Evolutionary conservation across 192 early-diverging fungal genomes (phyloP).

Genomic region (Martensiomyces pterosporus): DNA sequence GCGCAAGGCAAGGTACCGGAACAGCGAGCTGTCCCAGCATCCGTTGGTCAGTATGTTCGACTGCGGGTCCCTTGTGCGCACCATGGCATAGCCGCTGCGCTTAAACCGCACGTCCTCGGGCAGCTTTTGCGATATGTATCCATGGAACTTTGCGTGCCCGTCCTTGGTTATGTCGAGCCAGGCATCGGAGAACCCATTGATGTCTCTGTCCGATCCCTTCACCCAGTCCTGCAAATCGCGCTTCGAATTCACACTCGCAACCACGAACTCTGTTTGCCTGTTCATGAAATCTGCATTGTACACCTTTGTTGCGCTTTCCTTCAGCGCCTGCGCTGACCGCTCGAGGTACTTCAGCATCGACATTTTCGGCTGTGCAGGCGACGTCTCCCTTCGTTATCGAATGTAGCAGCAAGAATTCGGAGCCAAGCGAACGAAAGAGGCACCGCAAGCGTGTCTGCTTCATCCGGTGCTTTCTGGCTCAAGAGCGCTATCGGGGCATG

Average conservation of each 20-base stretch:
- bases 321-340: conserved; percentile 30
- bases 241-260: conserved; percentile 61
- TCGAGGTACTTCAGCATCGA: conserved; percentile 16
- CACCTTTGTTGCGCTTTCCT: conserved; percentile 20
- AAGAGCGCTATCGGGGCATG: too few relatives aligned
- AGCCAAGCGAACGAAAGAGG: too few relatives aligned
- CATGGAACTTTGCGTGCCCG: conserved; percentile 69
- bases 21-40: conserved; percentile 80
- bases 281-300: conserved; percentile 42
- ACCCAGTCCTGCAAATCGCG: conserved; percentile 71
- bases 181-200: conserved; percentile 80
- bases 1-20: conserved; percentile 76
- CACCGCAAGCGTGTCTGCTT: too few relatives aligned
- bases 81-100: conserved; percentile 89
- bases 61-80: conserved; percentile 68
- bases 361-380: conserved; percentile 5
- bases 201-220: conserved; percentile 86
- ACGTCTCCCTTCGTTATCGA: too few relatives aligned
- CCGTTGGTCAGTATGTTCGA: conserved; percentile 71
- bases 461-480: too few relatives aligned
- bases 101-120: conserved; percentile 68
- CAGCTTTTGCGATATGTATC: conserved; percentile 73
- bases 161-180: conserved; percentile 68
- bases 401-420: not conserved
- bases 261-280: conserved; percentile 69